Evolutionary conservation across 768 basidiomycete species (phyloP), one percentile per base, ranked within the genome.

Genomic region (Russula emetica): DNA sequence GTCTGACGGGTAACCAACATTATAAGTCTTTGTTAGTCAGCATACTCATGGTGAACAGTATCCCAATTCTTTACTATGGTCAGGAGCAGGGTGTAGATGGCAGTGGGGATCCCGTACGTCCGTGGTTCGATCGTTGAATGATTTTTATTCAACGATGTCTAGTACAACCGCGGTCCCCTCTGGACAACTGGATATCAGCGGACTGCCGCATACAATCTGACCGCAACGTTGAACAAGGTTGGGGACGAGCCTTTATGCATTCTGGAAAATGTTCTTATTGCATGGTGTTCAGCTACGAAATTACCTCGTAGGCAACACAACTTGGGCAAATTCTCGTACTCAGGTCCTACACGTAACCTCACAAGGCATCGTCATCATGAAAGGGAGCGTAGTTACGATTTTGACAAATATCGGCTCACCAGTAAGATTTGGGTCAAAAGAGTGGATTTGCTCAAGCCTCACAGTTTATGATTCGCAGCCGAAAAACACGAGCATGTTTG

Each of bases 41-140:
- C 57, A 54, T 20, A 55, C 44, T 47, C 55, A 63, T 5, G 5
- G 30, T 38, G 10, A 18, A 4, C 52, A 80, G 79, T n/a, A 89
- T 90, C 67, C 90, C 90, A 0, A 84, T 92, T 63, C 82, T 90
- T 13, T 92, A 92, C 72, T 89, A 90, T 64, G 90, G 90, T 1
- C 88, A 89, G 74, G 90, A 92, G 69, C 90, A 91, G 71, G 76
- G 79, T 45, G 86, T 88, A 72, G 76, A 74, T 60, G 90, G 90
- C 38, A 76, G 74, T 69, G 74, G 72, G 9, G 89, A 92, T 69
- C 90, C 90, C 40, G 86, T 88, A 72, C 68, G 80, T 69, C 34
- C 44, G 26, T 61, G 13, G 34, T 30, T 32, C 28, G 9, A 34
- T 65, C 58, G 30, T 26, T 30, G 56, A 42, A 56, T 16, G 57